These are phyloP conservation scores for Silene conica DNA, from an alignment of 148 eudicot genomes.

Conservation along the genomic window DNA sequence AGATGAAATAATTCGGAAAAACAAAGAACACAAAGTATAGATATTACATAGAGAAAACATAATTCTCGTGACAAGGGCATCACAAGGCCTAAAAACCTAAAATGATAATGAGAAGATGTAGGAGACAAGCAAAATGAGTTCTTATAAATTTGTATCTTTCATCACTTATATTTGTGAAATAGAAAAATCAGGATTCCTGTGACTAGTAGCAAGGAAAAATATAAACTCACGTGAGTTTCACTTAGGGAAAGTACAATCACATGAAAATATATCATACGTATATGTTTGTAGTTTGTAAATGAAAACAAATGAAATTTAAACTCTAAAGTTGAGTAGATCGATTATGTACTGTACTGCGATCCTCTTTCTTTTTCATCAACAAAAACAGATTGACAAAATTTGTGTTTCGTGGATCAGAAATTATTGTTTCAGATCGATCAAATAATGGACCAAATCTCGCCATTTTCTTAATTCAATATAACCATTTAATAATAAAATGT, in stretches of 20 bases:
- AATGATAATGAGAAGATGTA: conserved; percentile 10
- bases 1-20: conserved; percentile 21
- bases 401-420: too few relatives aligned
- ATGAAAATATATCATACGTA: conserved; percentile 32
- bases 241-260: conserved; percentile 63
- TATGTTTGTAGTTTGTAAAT: conserved; percentile 27
- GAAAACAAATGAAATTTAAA: conserved; percentile 36
- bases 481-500: too few relatives aligned
- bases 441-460: too few relatives aligned
- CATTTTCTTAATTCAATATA: too few relatives aligned
- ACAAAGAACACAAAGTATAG: conserved; percentile 24
- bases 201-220: conserved; percentile 22
- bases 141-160: conserved; percentile 12
- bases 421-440: too few relatives aligned
- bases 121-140: conserved; percentile 19
- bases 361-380: conserved; percentile 24
- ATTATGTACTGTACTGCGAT: conserved; percentile 8
- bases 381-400: conserved; percentile 13
- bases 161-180: conserved; percentile 12
- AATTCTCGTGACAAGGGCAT: conserved; percentile 34
- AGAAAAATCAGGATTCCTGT: conserved; percentile 26
- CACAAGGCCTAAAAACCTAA: conserved; percentile 22
- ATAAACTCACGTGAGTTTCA: conserved; percentile 47
- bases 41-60: conserved; percentile 15
- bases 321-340: conserved; percentile 35